Evolutionary conservation across 108 stramenopile genomes (phyloP).

Genomic region (Cyclotella cryptica): DNA sequence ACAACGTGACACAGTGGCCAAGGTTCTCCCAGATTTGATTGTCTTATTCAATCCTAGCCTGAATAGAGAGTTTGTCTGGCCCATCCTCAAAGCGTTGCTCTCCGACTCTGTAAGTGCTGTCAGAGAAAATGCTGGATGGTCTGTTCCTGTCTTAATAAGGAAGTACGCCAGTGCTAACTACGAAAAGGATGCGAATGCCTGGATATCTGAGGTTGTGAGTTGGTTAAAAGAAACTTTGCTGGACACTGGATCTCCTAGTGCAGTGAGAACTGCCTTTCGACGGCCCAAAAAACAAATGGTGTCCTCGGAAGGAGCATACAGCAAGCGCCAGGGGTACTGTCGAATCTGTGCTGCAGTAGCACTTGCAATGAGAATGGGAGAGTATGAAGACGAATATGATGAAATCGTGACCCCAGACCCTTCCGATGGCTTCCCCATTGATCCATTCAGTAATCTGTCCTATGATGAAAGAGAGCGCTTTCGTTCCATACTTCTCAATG

Average conservation of each 20-base stretch:
- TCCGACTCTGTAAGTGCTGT: slow-evolving; percentile 82
- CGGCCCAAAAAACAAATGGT: slow-evolving; percentile 53
- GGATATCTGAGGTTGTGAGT: slow-evolving; percentile 60
- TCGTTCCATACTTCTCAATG: slow-evolving; percentile 58
- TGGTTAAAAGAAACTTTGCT: slow-evolving; percentile 77
- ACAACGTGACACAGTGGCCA: slow-evolving; percentile 89
- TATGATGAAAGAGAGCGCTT: slow-evolving; percentile 66
- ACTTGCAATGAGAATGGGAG: slow-evolving; percentile 73
- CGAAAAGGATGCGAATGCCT: slow-evolving; percentile 40
- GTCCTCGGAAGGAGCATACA: slow-evolving; percentile 64
- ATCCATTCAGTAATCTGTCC: slow-evolving; percentile 71
- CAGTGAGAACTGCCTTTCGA: slow-evolving; percentile 17
- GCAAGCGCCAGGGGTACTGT: slow-evolving; percentile 79
- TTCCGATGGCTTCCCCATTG: slow-evolving; percentile 24
- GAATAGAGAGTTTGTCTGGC: slow-evolving; percentile 75
- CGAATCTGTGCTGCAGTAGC: slow-evolving; percentile 74
- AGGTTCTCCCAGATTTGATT: slow-evolving; percentile 84
- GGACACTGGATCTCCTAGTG: slow-evolving; percentile 37
- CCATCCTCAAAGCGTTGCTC: slow-evolving; percentile 73
- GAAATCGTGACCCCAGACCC: neutral
- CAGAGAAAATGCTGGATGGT: slow-evolving; percentile 84
- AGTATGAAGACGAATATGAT: slow-evolving; percentile 20
- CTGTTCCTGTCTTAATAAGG: slow-evolving; percentile 70
- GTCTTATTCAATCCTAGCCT: slow-evolving; percentile 60
- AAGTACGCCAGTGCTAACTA: slow-evolving; percentile 42